Base-by-base conservation (phyloP, 2,329 filamentous ascomycete species). In the Fusarium stilboides region DNA sequence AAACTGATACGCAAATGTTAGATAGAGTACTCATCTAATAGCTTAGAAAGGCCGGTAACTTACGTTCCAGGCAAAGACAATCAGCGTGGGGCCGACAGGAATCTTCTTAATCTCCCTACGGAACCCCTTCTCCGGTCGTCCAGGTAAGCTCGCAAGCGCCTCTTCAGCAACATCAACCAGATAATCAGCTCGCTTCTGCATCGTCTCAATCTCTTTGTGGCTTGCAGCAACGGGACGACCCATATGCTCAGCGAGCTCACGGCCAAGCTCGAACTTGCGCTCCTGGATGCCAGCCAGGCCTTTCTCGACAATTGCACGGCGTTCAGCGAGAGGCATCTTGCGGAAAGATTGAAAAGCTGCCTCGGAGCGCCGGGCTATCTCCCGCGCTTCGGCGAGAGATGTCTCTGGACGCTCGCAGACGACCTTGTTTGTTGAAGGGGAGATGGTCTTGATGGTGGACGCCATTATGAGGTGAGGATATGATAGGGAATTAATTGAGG, bases 41-140 rank as follows among this genome's bases (percentile, higher is more conserved):
- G 24, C 9, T 36, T 52, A 12, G 34, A 19, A 5, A 22, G 28
- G 9, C 8, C 28, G 44, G 54, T 49, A 7, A 14, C 93, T 82
- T 81, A 96, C 94, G 82, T 98, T 98, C 95, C 95, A 98, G 1
- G 95, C 92, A 81, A 97, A 98, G 63, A 98, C 88, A 69, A 98
- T 87, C 60, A 98, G 85, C 19, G 96, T 92, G 10, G 94, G 93
- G 1, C 95, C 95, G 52, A 98, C 88, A 1, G 95, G 93, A 9
- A 93, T 88, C 80, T 96, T 97, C 78, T 90, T 90, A 77, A 98
- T 94, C 77, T 92, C 97, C 70, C 94, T 87, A 82, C 91, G 94
- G 84, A 97, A 98, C 0, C 94, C 94, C 75, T 91, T 88, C 81
- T 98, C 94, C 3, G 88, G 80, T 77, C 97, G 93, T 9, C 94